Conservation (phyloP, 345 rosid genomes). For the Citropsis articulata region DNA sequence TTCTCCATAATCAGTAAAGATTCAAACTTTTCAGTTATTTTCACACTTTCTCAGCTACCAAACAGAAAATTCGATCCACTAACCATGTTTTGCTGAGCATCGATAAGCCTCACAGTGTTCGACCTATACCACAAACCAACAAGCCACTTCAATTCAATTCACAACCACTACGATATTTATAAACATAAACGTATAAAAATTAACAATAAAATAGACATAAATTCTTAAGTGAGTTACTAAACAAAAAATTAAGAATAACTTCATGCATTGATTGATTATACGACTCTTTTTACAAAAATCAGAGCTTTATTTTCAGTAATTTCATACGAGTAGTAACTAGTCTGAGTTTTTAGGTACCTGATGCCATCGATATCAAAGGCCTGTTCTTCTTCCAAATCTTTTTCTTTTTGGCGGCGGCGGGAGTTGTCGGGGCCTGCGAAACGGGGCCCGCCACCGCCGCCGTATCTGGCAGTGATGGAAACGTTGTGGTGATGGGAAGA, state of each 20-base stretch:
- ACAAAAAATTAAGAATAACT: no score
- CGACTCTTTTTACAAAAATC: not conserved
- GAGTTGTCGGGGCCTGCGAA: constrained; percentile 28
- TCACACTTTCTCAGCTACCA: not conserved
- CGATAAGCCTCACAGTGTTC: constrained; percentile 73
- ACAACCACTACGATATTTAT: not conserved
- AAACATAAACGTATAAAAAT: not conserved
- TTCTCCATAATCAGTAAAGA: not conserved
- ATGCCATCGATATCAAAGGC: constrained; percentile 63
- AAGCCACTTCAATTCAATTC: constrained; percentile 4
- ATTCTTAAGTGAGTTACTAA: not conserved
- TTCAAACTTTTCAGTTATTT: not conserved
- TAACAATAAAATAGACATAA: no score
- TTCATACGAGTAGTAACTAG: no score
- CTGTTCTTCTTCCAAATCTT: constrained; percentile 47
- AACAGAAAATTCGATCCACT: constrained; percentile 22
- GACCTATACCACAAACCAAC: constrained; percentile 45
- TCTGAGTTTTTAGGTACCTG: constrained; percentile 34
- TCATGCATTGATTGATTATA: not conserved
- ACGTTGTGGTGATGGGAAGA: constrained; percentile 31
- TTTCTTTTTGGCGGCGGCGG: constrained; percentile 41
- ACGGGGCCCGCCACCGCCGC: constrained; percentile 47
- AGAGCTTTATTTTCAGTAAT: not conserved
- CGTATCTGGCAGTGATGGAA: constrained; percentile 48
- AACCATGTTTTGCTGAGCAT: constrained; percentile 79